Conservation (phyloP, 768 basidiomycete species). For the Boletus reticuloceps region DNA sequence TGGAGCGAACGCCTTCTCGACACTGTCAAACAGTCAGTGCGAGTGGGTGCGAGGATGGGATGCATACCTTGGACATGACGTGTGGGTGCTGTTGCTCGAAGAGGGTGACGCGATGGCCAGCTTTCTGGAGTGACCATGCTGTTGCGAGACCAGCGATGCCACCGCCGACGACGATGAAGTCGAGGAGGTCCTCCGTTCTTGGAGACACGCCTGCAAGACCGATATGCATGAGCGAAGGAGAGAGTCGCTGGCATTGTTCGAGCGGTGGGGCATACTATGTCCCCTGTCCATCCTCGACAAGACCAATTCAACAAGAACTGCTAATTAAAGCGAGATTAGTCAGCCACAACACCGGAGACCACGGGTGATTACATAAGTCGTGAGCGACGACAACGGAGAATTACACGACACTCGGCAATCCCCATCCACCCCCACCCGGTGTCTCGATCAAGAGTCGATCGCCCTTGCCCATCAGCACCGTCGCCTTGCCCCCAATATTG, state of each 20-base stretch:
- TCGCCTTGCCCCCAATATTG: conserved; percentile 89
- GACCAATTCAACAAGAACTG: no score
- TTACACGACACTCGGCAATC: no score
- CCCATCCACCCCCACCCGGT: conserved; percentile 92
- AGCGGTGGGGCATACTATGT: no score
- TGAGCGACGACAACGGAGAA: no score
- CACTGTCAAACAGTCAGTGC: conserved; percentile 20
- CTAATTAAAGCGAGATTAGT: no score
- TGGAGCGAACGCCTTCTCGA: conserved; percentile 40
- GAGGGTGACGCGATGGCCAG: conserved; percentile 56
- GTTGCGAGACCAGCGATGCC: conserved; percentile 51
- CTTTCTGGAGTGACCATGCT: conserved; percentile 49
- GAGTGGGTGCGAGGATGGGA: neutral
- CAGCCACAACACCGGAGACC: no score
- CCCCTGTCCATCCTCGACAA: no score
- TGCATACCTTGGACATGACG: conserved; percentile 34
- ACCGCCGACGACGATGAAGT: conserved; percentile 26
- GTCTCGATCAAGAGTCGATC: conserved; percentile 82
- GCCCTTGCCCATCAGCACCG: conserved; percentile 84
- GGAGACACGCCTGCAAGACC: conserved; percentile 2
- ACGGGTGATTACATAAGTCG: no score
- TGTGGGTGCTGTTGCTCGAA: conserved; percentile 46
- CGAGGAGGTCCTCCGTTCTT: conserved; percentile 14
- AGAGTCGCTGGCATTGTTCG: no score
- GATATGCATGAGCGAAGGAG: conserved; percentile 4